phyloP scores from a whole-genome alignment of 345 rosid genomes.

The Salix exigua region DNA sequence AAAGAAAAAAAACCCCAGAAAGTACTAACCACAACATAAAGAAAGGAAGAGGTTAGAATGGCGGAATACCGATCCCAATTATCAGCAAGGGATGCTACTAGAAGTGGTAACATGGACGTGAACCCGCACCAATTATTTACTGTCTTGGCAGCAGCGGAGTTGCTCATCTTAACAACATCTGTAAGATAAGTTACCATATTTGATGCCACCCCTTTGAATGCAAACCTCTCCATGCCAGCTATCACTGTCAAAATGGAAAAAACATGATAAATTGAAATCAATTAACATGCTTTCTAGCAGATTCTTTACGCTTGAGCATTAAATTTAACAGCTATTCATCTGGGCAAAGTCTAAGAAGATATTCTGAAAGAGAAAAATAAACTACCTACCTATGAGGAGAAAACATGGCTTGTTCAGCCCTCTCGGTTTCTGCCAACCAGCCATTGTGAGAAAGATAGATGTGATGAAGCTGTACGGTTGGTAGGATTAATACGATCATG shows the following conservation, averaged over 20 bases:
- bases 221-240: conserved; percentile 91
- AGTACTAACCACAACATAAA: conserved; percentile 63
- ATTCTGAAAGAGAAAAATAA: background rate
- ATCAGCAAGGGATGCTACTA: conserved; percentile 81
- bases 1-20: background rate
- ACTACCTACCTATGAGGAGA: conserved; percentile 78
- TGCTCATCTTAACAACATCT: conserved; percentile 73
- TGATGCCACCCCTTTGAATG: conserved; percentile 92
- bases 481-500: background rate
- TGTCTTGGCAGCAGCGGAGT: conserved; percentile 80
- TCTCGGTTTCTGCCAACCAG: conserved; percentile 27
- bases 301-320: background rate
- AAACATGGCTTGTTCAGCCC: conserved; percentile 61
- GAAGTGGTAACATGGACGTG: conserved; percentile 76
- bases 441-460: conserved; percentile 24
- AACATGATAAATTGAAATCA: background rate
- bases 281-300: background rate
- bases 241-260: conserved; percentile 33
- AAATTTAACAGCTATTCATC: background rate
- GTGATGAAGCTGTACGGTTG: background rate
- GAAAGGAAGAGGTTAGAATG: conserved; percentile 61
- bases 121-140: conserved; percentile 91
- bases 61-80: conserved; percentile 77
- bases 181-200: conserved; percentile 88
- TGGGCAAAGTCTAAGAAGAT: background rate